A percentile compares a stretch with the other conserved stretches of the same genome.
These are phyloP conservation scores for Neopestalotiopsis rosae DNA, from an alignment of 2,329 filamentous ascomycete species.

Conservation along the genomic window DNA sequence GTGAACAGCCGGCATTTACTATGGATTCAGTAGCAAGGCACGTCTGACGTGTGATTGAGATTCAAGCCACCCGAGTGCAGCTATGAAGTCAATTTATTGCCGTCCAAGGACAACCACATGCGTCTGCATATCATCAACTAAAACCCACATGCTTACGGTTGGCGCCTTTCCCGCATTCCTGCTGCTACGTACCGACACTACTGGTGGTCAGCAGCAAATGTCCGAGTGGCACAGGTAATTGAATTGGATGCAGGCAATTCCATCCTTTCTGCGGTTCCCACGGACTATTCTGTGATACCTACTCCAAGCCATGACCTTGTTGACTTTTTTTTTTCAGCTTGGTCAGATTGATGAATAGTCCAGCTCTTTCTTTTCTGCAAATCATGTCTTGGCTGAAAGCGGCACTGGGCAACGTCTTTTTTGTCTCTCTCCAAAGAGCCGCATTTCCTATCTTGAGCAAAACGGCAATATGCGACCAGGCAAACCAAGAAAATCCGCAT, in stretches of 20 bases:
- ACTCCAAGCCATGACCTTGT: too few relatives aligned
- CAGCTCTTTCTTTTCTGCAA: background rate
- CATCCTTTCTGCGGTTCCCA: background rate
- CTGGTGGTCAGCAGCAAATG: slow-evolving; percentile 9
- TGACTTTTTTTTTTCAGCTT: too few relatives aligned
- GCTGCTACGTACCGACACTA: background rate
- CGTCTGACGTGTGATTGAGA: background rate
- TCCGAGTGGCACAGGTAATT: slow-evolving; percentile 9
- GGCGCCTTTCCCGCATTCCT: background rate
- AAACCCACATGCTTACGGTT: background rate
- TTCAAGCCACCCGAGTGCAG: background rate
- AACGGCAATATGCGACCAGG: background rate
- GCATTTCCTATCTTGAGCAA: background rate
- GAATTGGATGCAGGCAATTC: background rate
- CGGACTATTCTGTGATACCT: background rate
- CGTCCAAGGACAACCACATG: background rate
- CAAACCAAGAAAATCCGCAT: background rate
- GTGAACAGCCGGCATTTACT: too few relatives aligned
- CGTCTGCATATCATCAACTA: background rate
- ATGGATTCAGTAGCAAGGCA: background rate
- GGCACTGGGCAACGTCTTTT: background rate
- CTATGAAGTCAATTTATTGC: background rate
- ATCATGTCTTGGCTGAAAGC: background rate
- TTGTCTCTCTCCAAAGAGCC: background rate
- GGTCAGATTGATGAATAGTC: background rate